Evolutionary conservation across 768 basidiomycete genomes (phyloP).

Genomic region (Trametes elegans): DNA sequence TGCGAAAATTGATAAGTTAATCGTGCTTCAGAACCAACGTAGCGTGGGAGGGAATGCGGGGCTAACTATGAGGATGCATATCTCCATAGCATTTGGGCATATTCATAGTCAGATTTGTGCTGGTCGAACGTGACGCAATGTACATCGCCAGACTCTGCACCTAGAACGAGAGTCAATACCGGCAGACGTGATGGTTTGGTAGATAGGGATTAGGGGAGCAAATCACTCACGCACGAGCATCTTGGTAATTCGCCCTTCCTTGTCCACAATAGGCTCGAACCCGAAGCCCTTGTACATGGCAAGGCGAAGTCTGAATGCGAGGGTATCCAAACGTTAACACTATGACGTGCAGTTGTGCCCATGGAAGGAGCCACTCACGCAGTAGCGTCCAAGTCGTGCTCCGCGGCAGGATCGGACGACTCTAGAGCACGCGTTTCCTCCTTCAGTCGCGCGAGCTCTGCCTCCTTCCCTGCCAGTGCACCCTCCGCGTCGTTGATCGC

Average conservation of each 20-base stretch:
- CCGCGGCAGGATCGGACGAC: constrained; percentile 66
- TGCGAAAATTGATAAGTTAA: neutral
- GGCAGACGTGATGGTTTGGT: neutral
- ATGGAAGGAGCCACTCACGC: constrained; percentile 45
- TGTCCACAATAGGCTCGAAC: constrained; percentile 62
- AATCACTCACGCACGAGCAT: constrained; percentile 65
- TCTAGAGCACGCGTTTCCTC: constrained; percentile 62
- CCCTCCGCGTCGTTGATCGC: constrained; percentile 73
- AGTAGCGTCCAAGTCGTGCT: constrained; percentile 71
- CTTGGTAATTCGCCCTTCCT: constrained; percentile 48
- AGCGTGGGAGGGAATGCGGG: constrained; percentile 12
- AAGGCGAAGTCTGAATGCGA: constrained; percentile 59
- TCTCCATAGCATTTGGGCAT: constrained; percentile 35
- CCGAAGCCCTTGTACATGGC: constrained; percentile 70
- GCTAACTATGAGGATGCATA: constrained; percentile 31
- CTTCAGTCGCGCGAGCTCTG: constrained; percentile 65
- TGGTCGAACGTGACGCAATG: constrained; percentile 33
- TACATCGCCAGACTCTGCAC: constrained; percentile 41
- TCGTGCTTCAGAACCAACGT: neutral
- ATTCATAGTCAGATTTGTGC: constrained; percentile 29
- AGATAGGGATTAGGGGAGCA: neutral
- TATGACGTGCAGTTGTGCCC: no score
- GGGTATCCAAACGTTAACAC: no score
- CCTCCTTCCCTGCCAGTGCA: constrained; percentile 62
- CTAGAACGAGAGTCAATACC: constrained; percentile 33